phyloP scores from a whole-genome alignment of 352 stramenopile genomes.

The Phytophthora agathidicida region DNA sequence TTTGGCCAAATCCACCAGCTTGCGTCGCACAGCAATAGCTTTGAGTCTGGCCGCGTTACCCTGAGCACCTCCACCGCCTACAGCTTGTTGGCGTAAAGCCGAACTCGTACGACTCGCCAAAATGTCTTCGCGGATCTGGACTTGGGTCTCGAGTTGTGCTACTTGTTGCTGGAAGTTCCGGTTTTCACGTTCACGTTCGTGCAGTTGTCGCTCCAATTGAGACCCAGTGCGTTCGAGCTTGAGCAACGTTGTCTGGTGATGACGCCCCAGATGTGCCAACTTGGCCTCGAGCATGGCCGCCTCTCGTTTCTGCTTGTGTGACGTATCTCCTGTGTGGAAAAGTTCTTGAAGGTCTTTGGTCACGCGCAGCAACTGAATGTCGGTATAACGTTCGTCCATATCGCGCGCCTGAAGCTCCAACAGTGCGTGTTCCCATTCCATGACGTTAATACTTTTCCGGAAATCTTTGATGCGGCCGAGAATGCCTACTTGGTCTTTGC shows the following conservation, averaged over 20 bases:
- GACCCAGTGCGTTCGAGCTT: constrained; percentile 63
- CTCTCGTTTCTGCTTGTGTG: constrained; percentile 81
- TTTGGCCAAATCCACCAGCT: constrained; percentile 89
- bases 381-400: constrained; percentile 92
- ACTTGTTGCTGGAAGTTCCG: constrained; percentile 76
- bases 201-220: constrained; percentile 65
- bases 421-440: constrained; percentile 92
- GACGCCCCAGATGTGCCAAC: constrained; percentile 61
- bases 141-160: constrained; percentile 75
- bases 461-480: constrained; percentile 93
- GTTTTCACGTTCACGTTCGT: constrained; percentile 85
- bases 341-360: constrained; percentile 94
- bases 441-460: constrained; percentile 93
- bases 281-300: constrained; percentile 77
- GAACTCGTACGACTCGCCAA: constrained; percentile 70
- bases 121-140: constrained; percentile 91
- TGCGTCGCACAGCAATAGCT: constrained; percentile 85
- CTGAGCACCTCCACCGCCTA: constrained; percentile 3
- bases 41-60: constrained; percentile 70
- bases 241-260: constrained; percentile 63
- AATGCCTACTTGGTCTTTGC: constrained; percentile 86
- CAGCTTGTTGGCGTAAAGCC: constrained; percentile 38
- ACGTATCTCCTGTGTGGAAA: constrained; percentile 85
- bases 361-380: constrained; percentile 93
- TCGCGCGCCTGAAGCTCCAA: constrained; percentile 83